These are phyloP conservation scores for Elongisporangium prolatum DNA, from an alignment of 352 stramenopile species.

Conservation along the genomic window DNA sequence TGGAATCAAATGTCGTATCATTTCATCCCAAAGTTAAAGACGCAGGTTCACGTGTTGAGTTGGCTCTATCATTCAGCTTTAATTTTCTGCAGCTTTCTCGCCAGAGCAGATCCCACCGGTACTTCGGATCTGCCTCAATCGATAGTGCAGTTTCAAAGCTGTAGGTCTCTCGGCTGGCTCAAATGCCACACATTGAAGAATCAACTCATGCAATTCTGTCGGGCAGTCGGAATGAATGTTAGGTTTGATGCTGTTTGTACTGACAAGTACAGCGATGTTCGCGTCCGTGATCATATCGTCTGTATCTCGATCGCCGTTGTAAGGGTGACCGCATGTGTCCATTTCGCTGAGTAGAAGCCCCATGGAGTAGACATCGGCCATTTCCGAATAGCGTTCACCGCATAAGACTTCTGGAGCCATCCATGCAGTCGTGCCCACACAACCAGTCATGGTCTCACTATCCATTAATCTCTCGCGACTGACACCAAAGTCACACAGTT, in stretches of 20 bases:
- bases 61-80: too few relatives aligned
- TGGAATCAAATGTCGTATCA: too few relatives aligned
- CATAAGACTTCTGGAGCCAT: constrained; percentile 32
- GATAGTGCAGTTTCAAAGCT: constrained; percentile 65
- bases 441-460: constrained; percentile 23
- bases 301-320: constrained; percentile 14
- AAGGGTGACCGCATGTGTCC: constrained; percentile 32
- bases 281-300: constrained; percentile 33
- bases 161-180: constrained; percentile 49
- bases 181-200: constrained; percentile 46
- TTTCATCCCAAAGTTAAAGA: too few relatives aligned
- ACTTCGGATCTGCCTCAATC: constrained; percentile 27
- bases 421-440: constrained; percentile 29
- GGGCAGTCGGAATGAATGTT: constrained; percentile 48
- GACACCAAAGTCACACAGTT: constrained; percentile 56
- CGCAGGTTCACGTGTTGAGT: too few relatives aligned
- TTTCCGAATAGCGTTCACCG: constrained; percentile 23
- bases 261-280: constrained; percentile 52
- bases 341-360: constrained; percentile 30
- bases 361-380: constrained; percentile 33
- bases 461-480: constrained; percentile 24
- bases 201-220: constrained; percentile 30
- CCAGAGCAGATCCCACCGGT: too few relatives aligned
- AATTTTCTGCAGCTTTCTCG: too few relatives aligned
- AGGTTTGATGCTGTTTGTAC: constrained; percentile 38